Evolutionary conservation across 1,284 basidiomycete genomes (phyloP).

Genomic region (Cryptococcus sp.): DNA sequence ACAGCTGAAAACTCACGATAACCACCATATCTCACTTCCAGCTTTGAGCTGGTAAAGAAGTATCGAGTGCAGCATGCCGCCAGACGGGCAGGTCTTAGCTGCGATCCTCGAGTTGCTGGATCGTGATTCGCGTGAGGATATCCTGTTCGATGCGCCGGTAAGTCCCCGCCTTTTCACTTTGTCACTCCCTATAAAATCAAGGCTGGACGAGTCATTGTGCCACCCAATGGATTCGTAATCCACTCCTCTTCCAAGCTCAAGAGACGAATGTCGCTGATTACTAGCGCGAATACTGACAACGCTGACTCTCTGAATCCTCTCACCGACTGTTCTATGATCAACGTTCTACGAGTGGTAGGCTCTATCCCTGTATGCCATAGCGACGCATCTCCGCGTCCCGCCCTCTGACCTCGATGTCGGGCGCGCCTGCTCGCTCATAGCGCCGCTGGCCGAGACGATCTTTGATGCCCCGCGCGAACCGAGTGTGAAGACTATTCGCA

Average conservation of each 20-base stretch:
- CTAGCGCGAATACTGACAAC: conserved; percentile 1
- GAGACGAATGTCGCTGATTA: no score
- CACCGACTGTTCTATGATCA: background rate
- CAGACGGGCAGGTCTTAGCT: conserved; percentile 25
- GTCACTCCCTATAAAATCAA: no score
- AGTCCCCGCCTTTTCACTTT: conserved; percentile 4
- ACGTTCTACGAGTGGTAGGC: conserved; percentile 8
- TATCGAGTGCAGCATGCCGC: background rate
- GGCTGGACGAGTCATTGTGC: no score
- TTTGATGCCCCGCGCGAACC: conserved; percentile 4
- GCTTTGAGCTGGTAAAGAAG: no score
- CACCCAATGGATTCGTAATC: no score
- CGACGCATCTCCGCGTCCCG: background rate
- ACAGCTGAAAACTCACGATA: no score
- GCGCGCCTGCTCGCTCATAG: background rate
- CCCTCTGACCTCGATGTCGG: background rate
- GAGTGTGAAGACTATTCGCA: conserved; percentile 1
- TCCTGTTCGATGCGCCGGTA: conserved; percentile 35
- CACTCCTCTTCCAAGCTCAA: no score
- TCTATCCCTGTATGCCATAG: conserved; percentile 13
- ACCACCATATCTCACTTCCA: no score
- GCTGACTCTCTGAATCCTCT: no score
- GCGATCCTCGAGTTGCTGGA: conserved; percentile 26
- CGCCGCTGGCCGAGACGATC: conserved; percentile 10
- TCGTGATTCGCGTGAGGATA: conserved; percentile 17